Percentiles rank a stretch among this genome's conserved stretches.
phyloP scores from a whole-genome alignment of 1,284 basidiomycete genomes.

The Tilletia horrida region DNA sequence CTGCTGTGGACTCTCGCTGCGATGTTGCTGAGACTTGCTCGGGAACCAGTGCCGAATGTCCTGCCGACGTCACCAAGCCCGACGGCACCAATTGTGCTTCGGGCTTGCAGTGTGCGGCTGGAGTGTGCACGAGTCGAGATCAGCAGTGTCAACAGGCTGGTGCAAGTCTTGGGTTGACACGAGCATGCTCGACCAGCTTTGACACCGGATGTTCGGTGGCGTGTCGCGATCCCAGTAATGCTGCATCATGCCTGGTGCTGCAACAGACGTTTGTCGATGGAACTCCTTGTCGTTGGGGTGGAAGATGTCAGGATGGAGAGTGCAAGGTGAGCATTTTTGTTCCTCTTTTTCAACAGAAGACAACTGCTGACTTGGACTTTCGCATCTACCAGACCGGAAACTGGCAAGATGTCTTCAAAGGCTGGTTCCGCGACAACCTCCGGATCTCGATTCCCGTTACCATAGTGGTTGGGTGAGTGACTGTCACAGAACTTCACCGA shows the following conservation, averaged over 20 bases:
- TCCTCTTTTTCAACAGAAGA: not conserved
- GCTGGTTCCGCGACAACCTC: conserved; percentile 55
- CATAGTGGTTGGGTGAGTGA: conserved; percentile 23
- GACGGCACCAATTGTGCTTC: conserved; percentile 63
- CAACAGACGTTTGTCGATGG: conserved; percentile 76
- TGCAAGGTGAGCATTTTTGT: conserved; percentile 59
- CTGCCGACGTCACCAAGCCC: conserved; percentile 65
- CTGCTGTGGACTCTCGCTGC: conserved; percentile 67
- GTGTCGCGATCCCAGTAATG: conserved; percentile 69
- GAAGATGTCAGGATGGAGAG: conserved; percentile 59
- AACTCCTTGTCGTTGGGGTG: conserved; percentile 75
- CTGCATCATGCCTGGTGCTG: conserved; percentile 67
- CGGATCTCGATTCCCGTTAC: conserved; percentile 47
- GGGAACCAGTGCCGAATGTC: conserved; percentile 71
- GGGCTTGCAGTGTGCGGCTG: conserved; percentile 73
- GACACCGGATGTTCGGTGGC: conserved; percentile 73
- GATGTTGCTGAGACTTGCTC: conserved; percentile 77
- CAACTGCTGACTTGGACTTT: not conserved
- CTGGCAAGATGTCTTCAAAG: conserved; percentile 66
- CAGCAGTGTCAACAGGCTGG: conserved; percentile 75
- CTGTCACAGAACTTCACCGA: too few species aligned
- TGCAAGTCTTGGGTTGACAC: conserved; percentile 63
- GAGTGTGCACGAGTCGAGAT: conserved; percentile 73
- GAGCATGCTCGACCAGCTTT: conserved; percentile 62
- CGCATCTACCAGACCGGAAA: conserved; percentile 58